Evolutionary conservation across 257 asterid genomes (phyloP).

Genomic region (Asclepias syriaca): DNA sequence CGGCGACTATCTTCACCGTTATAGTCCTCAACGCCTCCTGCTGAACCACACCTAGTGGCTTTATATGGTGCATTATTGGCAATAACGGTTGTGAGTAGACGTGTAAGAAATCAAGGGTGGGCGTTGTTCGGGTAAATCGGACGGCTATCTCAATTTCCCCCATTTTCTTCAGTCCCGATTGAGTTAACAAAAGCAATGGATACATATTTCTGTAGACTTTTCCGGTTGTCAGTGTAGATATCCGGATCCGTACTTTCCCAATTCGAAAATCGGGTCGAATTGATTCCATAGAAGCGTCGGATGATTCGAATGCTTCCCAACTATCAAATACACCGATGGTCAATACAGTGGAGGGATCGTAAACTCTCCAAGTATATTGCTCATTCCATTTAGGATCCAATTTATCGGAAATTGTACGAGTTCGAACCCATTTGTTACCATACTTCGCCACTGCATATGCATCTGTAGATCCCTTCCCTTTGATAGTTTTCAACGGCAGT

Average conservation of each 20-base stretch:
- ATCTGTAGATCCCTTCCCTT: constrained; percentile 69
- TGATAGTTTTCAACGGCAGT: constrained; percentile 61
- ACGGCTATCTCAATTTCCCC: constrained; percentile 78
- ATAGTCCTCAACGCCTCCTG: constrained; percentile 50
- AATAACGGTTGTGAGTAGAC: constrained; percentile 61
- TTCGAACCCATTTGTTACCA: constrained; percentile 82
- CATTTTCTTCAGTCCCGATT: constrained; percentile 69
- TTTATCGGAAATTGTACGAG: constrained; percentile 67
- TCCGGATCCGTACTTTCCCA: constrained; percentile 77
- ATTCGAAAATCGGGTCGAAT: constrained; percentile 51
- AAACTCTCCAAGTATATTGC: constrained; percentile 86
- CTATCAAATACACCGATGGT: constrained; percentile 75
- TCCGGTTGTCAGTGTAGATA: constrained; percentile 57
- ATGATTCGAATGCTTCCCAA: constrained; percentile 47
- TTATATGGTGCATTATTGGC: constrained; percentile 79
- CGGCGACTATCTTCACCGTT: constrained; percentile 55
- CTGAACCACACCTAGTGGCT: constrained; percentile 66
- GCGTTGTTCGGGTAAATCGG: constrained; percentile 52
- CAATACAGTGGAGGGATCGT: constrained; percentile 79
- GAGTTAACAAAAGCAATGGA: constrained; percentile 53
- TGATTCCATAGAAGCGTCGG: constrained; percentile 36
- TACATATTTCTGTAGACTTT: constrained; percentile 54
- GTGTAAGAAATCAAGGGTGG: constrained; percentile 67
- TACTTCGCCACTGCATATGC: constrained; percentile 83
- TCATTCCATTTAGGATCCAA: constrained; percentile 85